These are phyloP conservation scores for Candida yuanshanica DNA, from an alignment of 805 yeast genomes.

Conservation along the genomic window DNA sequence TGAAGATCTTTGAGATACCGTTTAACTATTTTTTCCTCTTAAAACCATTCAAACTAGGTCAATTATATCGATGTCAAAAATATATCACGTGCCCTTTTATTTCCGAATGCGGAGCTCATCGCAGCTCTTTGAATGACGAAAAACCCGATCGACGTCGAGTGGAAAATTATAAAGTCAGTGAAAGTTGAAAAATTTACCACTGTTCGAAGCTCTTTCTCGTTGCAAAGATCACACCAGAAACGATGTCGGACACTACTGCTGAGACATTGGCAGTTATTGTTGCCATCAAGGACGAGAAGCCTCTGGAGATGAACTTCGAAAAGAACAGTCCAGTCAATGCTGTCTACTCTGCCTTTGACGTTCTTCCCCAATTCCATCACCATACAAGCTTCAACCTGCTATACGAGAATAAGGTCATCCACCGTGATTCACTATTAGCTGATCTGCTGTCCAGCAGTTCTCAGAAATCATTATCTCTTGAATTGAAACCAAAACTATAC, in stretches of 20 bases:
- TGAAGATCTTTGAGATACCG: too few species aligned
- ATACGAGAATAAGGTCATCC: constrained; percentile 29
- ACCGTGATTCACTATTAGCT: constrained; percentile 22
- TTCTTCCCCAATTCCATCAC: constrained; percentile 51
- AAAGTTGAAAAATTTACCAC: neutral
- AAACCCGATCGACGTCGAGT: neutral
- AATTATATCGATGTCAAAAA: neutral
- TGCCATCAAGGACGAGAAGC: constrained; percentile 7
- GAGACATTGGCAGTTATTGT: neutral
- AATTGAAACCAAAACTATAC: constrained; percentile 50
- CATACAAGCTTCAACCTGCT: constrained; percentile 54
- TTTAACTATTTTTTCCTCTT: too few species aligned
- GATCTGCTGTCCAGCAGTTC: constrained; percentile 18
- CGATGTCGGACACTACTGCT: constrained; percentile 5
- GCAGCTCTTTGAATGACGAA: neutral
- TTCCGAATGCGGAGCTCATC: neutral
- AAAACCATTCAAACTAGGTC: too few species aligned
- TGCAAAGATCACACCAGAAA: neutral
- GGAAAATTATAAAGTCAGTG: neutral
- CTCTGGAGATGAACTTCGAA: constrained; percentile 13
- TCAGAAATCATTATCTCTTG: constrained; percentile 34
- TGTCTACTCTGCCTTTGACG: constrained; percentile 50
- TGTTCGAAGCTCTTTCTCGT: too few species aligned
- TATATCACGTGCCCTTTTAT: neutral
- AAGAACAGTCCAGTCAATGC: constrained; percentile 47